Conservation (phyloP, 2,329 filamentous ascomycete genomes). For the Metarhizium guizhouense region DNA sequence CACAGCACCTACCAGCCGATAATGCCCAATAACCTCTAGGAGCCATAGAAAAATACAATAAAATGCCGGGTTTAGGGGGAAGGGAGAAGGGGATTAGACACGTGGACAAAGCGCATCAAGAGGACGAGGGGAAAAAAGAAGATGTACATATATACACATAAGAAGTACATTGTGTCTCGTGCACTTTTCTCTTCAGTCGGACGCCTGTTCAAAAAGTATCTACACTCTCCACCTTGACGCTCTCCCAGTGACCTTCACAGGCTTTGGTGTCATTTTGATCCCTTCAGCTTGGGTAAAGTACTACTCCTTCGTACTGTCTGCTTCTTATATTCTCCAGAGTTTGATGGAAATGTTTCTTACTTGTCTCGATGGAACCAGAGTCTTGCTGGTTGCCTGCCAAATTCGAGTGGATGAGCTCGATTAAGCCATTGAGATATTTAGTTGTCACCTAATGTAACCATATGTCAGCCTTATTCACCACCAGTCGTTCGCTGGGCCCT, state of each 20-base stretch:
- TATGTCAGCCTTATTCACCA: slow-evolving; percentile 9
- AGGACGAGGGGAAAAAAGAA: neutral
- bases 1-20: too few species aligned
- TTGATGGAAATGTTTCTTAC: slow-evolving; percentile 87
- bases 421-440: slow-evolving; percentile 95
- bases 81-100: too few species aligned
- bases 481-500: neutral
- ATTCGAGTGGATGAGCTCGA: slow-evolving; percentile 97
- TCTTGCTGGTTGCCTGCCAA: slow-evolving; percentile 77
- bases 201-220: neutral
- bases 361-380: slow-evolving; percentile 74
- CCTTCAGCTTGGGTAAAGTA: slow-evolving; percentile 50
- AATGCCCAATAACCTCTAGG: too few species aligned
- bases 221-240: neutral
- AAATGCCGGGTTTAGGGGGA: too few species aligned
- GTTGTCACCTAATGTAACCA: slow-evolving; percentile 59
- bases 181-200: slow-evolving; percentile 1
- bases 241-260: neutral
- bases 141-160: slow-evolving; percentile 2
- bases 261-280: neutral
- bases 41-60: too few species aligned
- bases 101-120: neutral
- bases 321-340: slow-evolving; percentile 90
- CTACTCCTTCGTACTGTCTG: slow-evolving; percentile 86
- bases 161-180: slow-evolving; percentile 6